These are phyloP conservation scores for Colletotrichum spaethianum DNA, from an alignment of 2,329 filamentous ascomycete species.

Conservation along the genomic window DNA sequence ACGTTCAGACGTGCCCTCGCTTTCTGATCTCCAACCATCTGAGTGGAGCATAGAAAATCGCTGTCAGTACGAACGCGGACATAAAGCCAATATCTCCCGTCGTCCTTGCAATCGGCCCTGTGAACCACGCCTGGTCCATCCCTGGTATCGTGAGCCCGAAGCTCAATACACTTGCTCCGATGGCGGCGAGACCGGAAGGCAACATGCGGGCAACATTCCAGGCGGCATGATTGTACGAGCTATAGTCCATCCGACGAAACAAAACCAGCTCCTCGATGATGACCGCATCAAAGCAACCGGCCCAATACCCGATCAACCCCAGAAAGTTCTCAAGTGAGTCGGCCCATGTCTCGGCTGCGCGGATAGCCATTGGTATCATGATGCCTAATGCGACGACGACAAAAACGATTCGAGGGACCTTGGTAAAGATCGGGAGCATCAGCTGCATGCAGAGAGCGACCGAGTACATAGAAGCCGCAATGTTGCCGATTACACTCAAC, in stretches of 20 bases:
- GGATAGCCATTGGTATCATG: slow-evolving; percentile 58
- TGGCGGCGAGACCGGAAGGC: slow-evolving; percentile 59
- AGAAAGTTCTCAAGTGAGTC: slow-evolving; percentile 60
- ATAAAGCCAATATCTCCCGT: slow-evolving; percentile 64
- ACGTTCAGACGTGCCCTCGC: slow-evolving; percentile 46
- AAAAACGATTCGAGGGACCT: slow-evolving; percentile 58
- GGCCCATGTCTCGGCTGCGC: slow-evolving; percentile 56
- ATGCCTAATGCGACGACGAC: slow-evolving; percentile 55
- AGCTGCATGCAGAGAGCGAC: slow-evolving; percentile 57
- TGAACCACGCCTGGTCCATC: slow-evolving; percentile 60
- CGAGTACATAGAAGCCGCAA: slow-evolving; percentile 56
- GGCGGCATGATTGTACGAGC: slow-evolving; percentile 57
- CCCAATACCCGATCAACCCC: slow-evolving; percentile 62
- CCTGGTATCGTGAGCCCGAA: slow-evolving; percentile 58
- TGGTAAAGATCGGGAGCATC: slow-evolving; percentile 51
- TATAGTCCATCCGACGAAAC: slow-evolving; percentile 58
- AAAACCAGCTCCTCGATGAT: slow-evolving; percentile 58
- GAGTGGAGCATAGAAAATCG: slow-evolving; percentile 58
- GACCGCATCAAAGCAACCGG: slow-evolving; percentile 58
- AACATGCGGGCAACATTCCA: slow-evolving; percentile 61
- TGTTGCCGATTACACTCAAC: slow-evolving; percentile 55
- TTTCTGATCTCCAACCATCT: slow-evolving; percentile 53
- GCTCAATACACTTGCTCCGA: slow-evolving; percentile 59
- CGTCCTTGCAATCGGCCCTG: slow-evolving; percentile 57
- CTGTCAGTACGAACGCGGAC: slow-evolving; percentile 57